Percentiles rank a stretch among this genome's conserved stretches.
phyloP scores from a whole-genome alignment of 176 grass and related monocot species.

The Canna indica region DNA sequence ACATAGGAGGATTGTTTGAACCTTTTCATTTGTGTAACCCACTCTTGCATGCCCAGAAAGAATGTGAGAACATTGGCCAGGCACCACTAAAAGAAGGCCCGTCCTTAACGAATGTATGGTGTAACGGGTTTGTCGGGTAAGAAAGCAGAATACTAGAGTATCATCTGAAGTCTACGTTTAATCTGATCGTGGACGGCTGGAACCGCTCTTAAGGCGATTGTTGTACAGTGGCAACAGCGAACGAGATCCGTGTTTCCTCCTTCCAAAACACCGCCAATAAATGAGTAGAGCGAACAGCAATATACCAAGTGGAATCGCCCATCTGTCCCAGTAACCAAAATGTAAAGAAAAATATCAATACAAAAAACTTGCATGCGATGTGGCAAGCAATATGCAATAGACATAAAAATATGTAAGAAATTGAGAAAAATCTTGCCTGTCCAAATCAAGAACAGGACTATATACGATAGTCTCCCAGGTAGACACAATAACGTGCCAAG shows the following conservation, averaged over 20 bases:
- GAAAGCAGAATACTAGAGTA: neutral
- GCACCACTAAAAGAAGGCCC: constrained; percentile 46
- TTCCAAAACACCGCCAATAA: constrained; percentile 76
- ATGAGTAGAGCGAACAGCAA: constrained; percentile 29
- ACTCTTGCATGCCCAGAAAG: constrained; percentile 18
- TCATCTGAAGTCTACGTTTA: constrained; percentile 20
- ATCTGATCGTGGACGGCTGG: constrained; percentile 58
- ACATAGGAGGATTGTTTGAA: neutral
- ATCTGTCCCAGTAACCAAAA: constrained; percentile 36
- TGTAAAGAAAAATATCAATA: constrained; percentile 9
- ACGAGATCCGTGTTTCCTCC: constrained; percentile 36
- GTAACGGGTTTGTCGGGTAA: neutral
- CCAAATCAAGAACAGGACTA: constrained; percentile 80
- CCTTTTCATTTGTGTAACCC: neutral
- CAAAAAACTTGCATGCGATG: neutral
- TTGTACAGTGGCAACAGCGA: constrained; percentile 65
- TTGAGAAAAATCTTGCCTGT: constrained; percentile 32
- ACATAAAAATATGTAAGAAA: too few relatives aligned
- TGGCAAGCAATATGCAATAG: neutral
- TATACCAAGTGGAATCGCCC: constrained; percentile 56
- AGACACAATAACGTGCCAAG: constrained; percentile 68
- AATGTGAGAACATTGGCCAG: constrained; percentile 21
- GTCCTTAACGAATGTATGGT: constrained; percentile 21
- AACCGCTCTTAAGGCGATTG: constrained; percentile 25
- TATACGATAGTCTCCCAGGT: constrained; percentile 83